phyloP scores from a whole-genome alignment of 2,329 filamentous ascomycete species.

The Teratosphaeria viscida region DNA sequence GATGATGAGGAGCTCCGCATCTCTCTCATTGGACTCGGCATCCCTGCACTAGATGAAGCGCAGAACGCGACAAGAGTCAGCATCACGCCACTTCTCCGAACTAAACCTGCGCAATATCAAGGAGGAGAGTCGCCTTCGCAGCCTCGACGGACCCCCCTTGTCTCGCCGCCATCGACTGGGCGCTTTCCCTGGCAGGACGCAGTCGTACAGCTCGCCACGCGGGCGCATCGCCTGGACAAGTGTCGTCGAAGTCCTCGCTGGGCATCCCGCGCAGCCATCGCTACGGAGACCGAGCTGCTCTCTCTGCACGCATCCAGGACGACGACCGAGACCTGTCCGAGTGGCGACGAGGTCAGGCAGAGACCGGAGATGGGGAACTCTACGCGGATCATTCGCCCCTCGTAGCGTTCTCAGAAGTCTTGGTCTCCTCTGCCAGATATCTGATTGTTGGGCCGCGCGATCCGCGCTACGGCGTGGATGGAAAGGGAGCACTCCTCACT shows the following conservation, averaged over 20 bases:
- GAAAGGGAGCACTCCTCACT: constrained; percentile 48
- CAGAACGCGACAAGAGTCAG: constrained; percentile 1
- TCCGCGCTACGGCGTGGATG: constrained; percentile 48
- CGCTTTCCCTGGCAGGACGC: constrained; percentile 16
- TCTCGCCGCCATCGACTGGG: constrained; percentile 14
- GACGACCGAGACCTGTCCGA: constrained; percentile 17
- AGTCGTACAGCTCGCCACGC: constrained; percentile 10
- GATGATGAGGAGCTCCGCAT: constrained; percentile 19
- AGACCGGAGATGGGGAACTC: constrained; percentile 37
- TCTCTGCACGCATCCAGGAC: constrained; percentile 13
- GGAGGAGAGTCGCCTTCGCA: constrained; percentile 5
- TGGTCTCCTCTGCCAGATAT: constrained; percentile 55
- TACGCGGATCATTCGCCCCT: constrained; percentile 28
- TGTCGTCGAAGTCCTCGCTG: constrained; percentile 12
- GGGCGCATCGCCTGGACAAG: constrained; percentile 5
- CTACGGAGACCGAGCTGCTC: constrained; percentile 15
- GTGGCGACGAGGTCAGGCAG: constrained; percentile 7
- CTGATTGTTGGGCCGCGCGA: constrained; percentile 51
- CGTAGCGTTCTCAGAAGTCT: constrained; percentile 52
- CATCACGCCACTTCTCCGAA: constrained; percentile 19
- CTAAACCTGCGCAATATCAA: constrained; percentile 12
- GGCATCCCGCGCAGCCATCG: constrained; percentile 14
- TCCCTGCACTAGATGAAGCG: background rate
- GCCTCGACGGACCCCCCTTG: constrained; percentile 6
- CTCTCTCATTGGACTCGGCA: constrained; percentile 2